Conservation (phyloP, 2,329 filamentous ascomycete genomes). For the Hymenotorrendiella dingleyae region DNA sequence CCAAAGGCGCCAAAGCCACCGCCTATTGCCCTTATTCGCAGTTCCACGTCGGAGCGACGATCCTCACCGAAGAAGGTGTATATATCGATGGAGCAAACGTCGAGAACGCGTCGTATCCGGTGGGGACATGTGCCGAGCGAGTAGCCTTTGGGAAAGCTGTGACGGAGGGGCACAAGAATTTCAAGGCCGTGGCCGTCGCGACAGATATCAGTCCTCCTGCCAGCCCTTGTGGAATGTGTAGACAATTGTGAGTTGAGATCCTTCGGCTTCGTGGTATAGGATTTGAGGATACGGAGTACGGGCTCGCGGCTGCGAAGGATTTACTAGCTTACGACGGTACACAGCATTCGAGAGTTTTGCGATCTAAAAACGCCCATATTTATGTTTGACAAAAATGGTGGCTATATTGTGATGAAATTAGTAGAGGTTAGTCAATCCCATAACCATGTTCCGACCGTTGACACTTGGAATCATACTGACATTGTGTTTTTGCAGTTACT, state of each 20-base stretch:
- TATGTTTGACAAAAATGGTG: conserved; percentile 84
- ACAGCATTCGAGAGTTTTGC: conserved; percentile 72
- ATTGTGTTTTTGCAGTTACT: conserved; percentile 47
- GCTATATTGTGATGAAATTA: conserved; percentile 64
- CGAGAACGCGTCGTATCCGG: conserved; percentile 86
- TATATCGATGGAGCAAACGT: conserved; percentile 69
- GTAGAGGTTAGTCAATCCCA: conserved; percentile 48
- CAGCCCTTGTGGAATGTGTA: conserved; percentile 91
- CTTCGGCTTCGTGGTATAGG: no score
- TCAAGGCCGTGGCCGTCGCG: conserved; percentile 78
- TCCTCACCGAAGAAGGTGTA: conserved; percentile 56
- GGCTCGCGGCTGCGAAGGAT: no score
- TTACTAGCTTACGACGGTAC: not conserved
- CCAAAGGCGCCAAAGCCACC: conserved; percentile 65
- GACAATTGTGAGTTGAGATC: conserved; percentile 77
- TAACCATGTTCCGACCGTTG: not conserved
- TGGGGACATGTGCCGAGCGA: conserved; percentile 91
- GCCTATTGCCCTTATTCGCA: conserved; percentile 69
- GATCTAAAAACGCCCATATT: conserved; percentile 66
- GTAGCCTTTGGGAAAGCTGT: conserved; percentile 82
- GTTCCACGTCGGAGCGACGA: conserved; percentile 81
- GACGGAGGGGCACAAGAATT: conserved; percentile 39
- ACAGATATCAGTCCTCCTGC: conserved; percentile 68
- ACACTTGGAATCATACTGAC: conserved; percentile 2
- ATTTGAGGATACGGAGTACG: no score